Evolutionary conservation across 2,329 filamentous ascomycete genomes (phyloP).

Genomic region (Verticillium klebahnii): DNA sequence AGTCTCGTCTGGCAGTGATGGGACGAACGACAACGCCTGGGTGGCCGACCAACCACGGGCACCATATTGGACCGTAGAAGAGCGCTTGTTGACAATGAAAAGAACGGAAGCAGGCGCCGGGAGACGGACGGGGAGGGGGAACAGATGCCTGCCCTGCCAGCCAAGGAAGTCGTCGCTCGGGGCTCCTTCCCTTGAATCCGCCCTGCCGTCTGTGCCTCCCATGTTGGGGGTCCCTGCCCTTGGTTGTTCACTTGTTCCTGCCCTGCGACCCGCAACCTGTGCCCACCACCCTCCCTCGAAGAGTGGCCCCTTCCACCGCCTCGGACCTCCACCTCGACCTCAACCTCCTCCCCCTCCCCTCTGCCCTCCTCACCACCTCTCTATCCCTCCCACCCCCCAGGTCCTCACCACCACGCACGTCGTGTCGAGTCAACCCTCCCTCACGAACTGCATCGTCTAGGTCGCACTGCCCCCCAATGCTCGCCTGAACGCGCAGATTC

Average conservation of each 20-base stretch:
- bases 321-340: not conserved
- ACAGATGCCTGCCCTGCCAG: not conserved
- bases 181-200: not conserved
- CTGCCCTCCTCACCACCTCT: slow-evolving; percentile 4
- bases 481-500: slow-evolving; percentile 10
- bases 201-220: not conserved
- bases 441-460: not conserved
- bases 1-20: not conserved
- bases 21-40: not conserved
- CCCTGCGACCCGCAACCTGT: not conserved
- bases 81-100: not conserved
- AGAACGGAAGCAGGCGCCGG: not conserved
- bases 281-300: not conserved
- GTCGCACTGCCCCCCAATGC: not conserved
- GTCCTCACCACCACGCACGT: slow-evolving; percentile 1
- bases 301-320: not conserved
- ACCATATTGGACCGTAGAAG: not conserved
- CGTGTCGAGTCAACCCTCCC: slow-evolving; percentile 1
- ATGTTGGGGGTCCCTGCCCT: not conserved
- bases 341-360: not conserved
- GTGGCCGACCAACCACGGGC: not conserved
- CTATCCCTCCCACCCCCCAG: not conserved
- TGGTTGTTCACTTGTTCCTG: not conserved
- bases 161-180: not conserved
- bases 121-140: not conserved